phyloP scores from a whole-genome alignment of 352 stramenopile genomes.

The Phytophthora vignae region DNA sequence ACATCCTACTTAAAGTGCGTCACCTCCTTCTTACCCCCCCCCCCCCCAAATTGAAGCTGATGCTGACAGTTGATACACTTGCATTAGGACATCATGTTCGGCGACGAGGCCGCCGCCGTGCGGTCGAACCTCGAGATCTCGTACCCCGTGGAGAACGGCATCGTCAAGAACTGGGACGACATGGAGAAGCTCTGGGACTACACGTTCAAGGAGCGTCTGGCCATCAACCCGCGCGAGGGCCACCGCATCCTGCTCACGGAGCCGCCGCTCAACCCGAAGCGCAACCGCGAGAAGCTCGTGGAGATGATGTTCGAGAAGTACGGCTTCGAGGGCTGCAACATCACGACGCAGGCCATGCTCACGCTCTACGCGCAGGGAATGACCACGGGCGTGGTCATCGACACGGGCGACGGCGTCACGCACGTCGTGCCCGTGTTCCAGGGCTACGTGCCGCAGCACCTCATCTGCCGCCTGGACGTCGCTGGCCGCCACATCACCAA shows the following conservation, averaged over 20 bases:
- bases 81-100: conserved; percentile 94
- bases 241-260: conserved; percentile 94
- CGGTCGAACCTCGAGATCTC: conserved; percentile 89
- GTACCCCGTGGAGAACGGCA: conserved; percentile 96
- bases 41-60: too few species aligned
- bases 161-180: conserved; percentile 97
- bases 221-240: conserved; percentile 64
- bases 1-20: conserved; percentile 86
- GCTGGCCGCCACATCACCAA: conserved; percentile 94
- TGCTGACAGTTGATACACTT: background rate
- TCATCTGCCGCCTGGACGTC: conserved; percentile 93
- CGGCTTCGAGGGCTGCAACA: conserved; percentile 90
- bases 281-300: conserved; percentile 92
- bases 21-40: background rate
- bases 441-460: conserved; percentile 90
- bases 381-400: conserved; percentile 92
- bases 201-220: conserved; percentile 94
- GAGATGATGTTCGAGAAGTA: conserved; percentile 96
- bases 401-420: conserved; percentile 94
- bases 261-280: conserved; percentile 92
- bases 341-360: conserved; percentile 94
- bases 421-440: conserved; percentile 94
- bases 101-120: conserved; percentile 92
- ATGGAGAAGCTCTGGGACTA: conserved; percentile 98
- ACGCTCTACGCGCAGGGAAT: conserved; percentile 93